Percentiles rank a stretch among this genome's conserved stretches.
These are phyloP conservation scores for Lactarius psammicola DNA, from an alignment of 768 basidiomycete genomes.

Conservation along the genomic window DNA sequence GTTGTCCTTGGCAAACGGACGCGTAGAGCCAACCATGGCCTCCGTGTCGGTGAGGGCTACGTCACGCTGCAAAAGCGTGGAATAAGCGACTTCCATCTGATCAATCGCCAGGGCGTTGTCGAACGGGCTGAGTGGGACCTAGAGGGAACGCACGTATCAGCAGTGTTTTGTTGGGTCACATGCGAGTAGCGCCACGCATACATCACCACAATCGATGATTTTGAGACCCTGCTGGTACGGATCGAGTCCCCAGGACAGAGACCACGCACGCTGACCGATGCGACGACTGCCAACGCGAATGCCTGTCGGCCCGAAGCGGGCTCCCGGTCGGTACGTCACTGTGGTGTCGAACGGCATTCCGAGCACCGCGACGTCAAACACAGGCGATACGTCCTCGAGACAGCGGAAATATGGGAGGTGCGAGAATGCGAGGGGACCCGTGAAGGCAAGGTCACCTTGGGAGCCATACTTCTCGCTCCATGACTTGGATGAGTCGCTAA, in stretches of 20 bases:
- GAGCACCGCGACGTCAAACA: slow-evolving; percentile 75
- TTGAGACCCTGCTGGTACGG: slow-evolving; percentile 58
- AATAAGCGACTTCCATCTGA: slow-evolving; percentile 85
- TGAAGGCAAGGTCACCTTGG: slow-evolving; percentile 71
- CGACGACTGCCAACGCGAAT: slow-evolving; percentile 78
- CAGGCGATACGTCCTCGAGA: slow-evolving; percentile 52
- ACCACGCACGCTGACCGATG: slow-evolving; percentile 62
- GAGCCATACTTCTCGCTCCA: slow-evolving; percentile 76
- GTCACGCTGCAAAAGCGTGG: slow-evolving; percentile 64
- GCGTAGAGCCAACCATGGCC: slow-evolving; percentile 31
- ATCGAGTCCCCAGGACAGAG: slow-evolving; percentile 67
- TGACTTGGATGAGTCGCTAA: slow-evolving; percentile 2
- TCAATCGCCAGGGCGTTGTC: slow-evolving; percentile 82
- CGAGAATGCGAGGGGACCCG: slow-evolving; percentile 80
- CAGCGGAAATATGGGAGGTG: slow-evolving; percentile 75
- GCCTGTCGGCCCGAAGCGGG: slow-evolving; percentile 84
- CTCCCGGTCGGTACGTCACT: slow-evolving; percentile 55
- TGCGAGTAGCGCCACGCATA: slow-evolving; percentile 33
- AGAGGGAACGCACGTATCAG: neutral
- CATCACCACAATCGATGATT: slow-evolving; percentile 84
- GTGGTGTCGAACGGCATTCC: slow-evolving; percentile 80
- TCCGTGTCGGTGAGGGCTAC: slow-evolving; percentile 32
- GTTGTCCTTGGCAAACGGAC: slow-evolving; percentile 52
- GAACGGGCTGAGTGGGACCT: slow-evolving; percentile 78
- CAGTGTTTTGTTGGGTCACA: neutral